Conservation (phyloP, 2,329 filamentous ascomycete species). For the Paecilomyces sp. region DNA sequence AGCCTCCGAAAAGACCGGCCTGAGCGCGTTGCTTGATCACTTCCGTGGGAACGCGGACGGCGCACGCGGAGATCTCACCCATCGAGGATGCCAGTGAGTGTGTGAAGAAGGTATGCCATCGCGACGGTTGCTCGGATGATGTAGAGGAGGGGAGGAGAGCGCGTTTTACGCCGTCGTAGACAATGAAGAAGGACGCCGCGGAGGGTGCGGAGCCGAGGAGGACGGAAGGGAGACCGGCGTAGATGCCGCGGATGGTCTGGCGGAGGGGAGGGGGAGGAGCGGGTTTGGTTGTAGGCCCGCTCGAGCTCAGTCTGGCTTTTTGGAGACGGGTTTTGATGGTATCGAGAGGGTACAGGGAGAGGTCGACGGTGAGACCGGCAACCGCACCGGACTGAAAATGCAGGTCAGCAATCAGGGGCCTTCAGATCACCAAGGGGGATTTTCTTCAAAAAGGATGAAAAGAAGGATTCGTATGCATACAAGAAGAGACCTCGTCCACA, state of each 20-base stretch:
- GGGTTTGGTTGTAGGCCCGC: conserved; percentile 30
- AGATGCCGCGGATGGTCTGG: conserved; percentile 86
- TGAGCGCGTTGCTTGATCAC: conserved; percentile 97
- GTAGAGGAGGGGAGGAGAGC: conserved; percentile 34
- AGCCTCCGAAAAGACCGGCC: conserved; percentile 71
- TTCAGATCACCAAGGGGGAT: conserved; percentile 5
- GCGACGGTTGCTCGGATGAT: conserved; percentile 18
- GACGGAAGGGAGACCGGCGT: conserved; percentile 83
- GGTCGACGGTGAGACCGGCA: conserved; percentile 92
- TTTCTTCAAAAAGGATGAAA: background rate
- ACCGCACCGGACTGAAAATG: conserved; percentile 66
- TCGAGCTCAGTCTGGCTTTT: conserved; percentile 28
- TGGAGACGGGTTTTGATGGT: conserved; percentile 97
- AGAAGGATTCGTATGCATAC: conserved; percentile 13
- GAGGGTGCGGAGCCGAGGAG: conserved; percentile 87
- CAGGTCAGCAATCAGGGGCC: background rate
- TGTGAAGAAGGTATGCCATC: conserved; percentile 35
- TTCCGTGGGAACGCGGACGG: conserved; percentile 88
- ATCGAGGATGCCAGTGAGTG: conserved; percentile 83
- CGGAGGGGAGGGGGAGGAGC: conserved; percentile 68
- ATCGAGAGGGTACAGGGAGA: conserved; percentile 95
- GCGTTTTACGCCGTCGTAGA: conserved; percentile 72
- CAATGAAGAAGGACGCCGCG: conserved; percentile 95
- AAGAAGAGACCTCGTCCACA: conserved; percentile 38
- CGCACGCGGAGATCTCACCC: conserved; percentile 87